A percentile compares a stretch with the other conserved stretches of the same genome.
Evolutionary conservation across 2,329 filamentous ascomycete species (phyloP).

Genomic region (Scleromitrula shiraiana): DNA sequence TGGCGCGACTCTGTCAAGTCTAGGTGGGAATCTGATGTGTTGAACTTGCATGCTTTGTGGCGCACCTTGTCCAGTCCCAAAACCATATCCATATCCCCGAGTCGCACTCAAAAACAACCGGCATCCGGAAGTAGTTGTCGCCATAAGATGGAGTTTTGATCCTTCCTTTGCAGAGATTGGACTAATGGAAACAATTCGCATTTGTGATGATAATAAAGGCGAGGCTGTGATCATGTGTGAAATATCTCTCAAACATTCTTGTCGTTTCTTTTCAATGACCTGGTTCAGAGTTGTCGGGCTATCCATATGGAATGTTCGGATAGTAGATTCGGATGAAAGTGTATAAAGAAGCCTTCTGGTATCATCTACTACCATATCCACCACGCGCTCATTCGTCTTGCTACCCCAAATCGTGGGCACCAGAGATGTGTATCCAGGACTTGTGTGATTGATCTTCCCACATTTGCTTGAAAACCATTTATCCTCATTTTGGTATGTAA

Average conservation of each 20-base stretch:
- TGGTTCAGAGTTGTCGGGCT: constrained; percentile 50
- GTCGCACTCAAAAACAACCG: constrained; percentile 89
- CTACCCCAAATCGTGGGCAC: constrained; percentile 43
- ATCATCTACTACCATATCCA: constrained; percentile 81
- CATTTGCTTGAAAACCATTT: constrained; percentile 90
- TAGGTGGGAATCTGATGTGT: constrained; percentile 88
- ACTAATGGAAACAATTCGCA: constrained; percentile 75
- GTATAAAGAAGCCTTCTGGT: constrained; percentile 84
- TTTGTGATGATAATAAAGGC: constrained; percentile 58
- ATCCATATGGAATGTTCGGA: constrained; percentile 85
- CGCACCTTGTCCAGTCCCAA: constrained; percentile 51
- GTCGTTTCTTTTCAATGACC: constrained; percentile 54
- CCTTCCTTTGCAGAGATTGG: constrained; percentile 75
- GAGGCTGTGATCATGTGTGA: constrained; percentile 77
- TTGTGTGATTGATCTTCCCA: constrained; percentile 82
- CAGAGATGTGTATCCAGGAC: constrained; percentile 60
- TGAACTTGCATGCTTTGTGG: constrained; percentile 97
- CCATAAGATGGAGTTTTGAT: constrained; percentile 79
- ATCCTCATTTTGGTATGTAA: constrained; percentile 95
- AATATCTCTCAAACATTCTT: constrained; percentile 62
- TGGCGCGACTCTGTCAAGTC: constrained; percentile 26
- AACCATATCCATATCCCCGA: constrained; percentile 56
- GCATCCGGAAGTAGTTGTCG: constrained; percentile 82
- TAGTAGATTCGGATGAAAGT: constrained; percentile 78
- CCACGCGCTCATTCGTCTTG: constrained; percentile 54